Evolutionary conservation across 2,329 filamentous ascomycete species (phyloP), one percentile per base, ranked within the genome.

Genomic region (Calycina marina): DNA sequence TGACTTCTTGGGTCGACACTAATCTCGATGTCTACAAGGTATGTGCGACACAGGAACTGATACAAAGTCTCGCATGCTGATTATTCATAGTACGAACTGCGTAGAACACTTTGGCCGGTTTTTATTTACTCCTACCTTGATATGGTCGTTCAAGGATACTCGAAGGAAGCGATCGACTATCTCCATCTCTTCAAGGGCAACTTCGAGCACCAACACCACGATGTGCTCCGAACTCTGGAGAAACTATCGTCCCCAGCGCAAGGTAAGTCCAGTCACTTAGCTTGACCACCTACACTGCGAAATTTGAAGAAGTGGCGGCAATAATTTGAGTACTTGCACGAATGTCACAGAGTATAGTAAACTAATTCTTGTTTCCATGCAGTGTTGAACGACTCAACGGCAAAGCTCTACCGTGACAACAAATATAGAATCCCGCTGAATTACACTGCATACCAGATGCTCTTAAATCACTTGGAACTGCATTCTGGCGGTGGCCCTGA

Each of bases 21-120:
- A 86, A 83, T 37, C 65, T 98, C 14, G 88, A 96, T 42, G 69
- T 96, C 16, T 96, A 96, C 68, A 93, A 93, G 64, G 81, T 78
- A 55, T 46, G 58, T 38, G 8, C 13, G 10, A 13, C 18, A 17
- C 4, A n/a, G n/a, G n/a, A n/a, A n/a, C n/a, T n/a, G n/a, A n/a
- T n/a, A n/a, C n/a, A n/a, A n/a, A n/a, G n/a, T n/a, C n/a, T n/a
- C n/a, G n/a, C n/a, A n/a, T n/a, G n/a, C n/a, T n/a, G n/a, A n/a
- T n/a, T n/a, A n/a, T n/a, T 35, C 37, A 9, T 40, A 86, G 73
- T 84, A 88, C 27, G 90, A 98, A 58, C 65, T 98, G 3, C 69
- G 73, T 37, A 85, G 92, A 44, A 63, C 96, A 4, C 60, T 93
- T 11, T 98, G 90, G 85, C 90, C 90, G 0, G 61, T 92, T 1